Conservation (phyloP, 208 protist species). For the Strigomonas culicis region DNA sequence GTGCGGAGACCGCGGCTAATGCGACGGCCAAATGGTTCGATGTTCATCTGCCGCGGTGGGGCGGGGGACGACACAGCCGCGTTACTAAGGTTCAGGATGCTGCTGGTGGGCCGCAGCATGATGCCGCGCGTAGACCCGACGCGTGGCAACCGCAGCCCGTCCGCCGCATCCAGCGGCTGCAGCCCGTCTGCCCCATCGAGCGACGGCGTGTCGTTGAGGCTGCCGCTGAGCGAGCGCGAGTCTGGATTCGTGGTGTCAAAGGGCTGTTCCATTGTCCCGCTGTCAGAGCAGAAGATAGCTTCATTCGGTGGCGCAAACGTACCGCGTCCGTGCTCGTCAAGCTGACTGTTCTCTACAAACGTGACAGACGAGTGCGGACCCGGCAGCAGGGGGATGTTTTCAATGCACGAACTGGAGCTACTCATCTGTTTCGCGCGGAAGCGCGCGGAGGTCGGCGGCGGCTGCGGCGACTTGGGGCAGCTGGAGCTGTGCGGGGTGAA, state of each 20-base stretch:
- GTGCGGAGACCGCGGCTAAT: neutral
- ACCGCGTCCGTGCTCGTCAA: neutral
- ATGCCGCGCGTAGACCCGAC: neutral
- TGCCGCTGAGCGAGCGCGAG: neutral
- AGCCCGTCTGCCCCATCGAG: neutral
- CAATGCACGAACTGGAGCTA: neutral
- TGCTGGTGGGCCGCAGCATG: slow-evolving; percentile 1
- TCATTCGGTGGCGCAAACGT: neutral
- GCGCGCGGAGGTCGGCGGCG: neutral
- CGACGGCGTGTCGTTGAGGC: neutral
- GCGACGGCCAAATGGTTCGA: slow-evolving; percentile 7
- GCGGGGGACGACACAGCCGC: slow-evolving; percentile 1
- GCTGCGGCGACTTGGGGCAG: neutral
- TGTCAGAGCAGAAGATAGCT: neutral
- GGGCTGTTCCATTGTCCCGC: neutral
- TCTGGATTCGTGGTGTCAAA: neutral
- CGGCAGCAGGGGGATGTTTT: neutral
- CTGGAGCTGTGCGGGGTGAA: neutral
- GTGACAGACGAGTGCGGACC: neutral
- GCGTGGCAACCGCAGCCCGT: neutral
- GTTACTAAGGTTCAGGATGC: slow-evolving; percentile 6
- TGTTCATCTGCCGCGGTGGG: slow-evolving; percentile 1
- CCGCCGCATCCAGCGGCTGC: neutral
- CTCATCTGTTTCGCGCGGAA: neutral
- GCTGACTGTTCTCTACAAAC: neutral